Evolutionary conservation across 331 rosid species (phyloP).

Genomic region (Rosa hybrid): DNA sequence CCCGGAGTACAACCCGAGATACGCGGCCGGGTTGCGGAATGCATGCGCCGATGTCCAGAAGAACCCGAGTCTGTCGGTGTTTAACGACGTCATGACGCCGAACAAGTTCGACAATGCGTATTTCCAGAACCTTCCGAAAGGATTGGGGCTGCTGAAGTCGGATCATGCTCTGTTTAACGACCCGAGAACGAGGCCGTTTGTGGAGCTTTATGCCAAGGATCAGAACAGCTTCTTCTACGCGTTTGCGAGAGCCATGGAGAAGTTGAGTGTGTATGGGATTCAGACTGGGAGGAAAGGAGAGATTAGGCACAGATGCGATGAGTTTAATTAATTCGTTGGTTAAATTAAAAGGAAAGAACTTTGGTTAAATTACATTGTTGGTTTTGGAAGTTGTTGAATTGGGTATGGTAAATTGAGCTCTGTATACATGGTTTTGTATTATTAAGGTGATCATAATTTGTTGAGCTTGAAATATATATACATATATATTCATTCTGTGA

Average conservation of each 20-base stretch:
- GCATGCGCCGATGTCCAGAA: constrained; percentile 59
- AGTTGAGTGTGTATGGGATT: constrained; percentile 62
- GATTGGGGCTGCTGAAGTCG: constrained; percentile 69
- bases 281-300: constrained; percentile 68
- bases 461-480: neutral
- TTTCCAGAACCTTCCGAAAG: constrained; percentile 72
- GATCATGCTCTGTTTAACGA: constrained; percentile 62
- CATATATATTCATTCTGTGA: neutral
- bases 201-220: constrained; percentile 52
- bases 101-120: constrained; percentile 78
- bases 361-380: neutral
- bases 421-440: neutral
- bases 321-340: too few species aligned
- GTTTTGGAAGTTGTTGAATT: neutral
- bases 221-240: constrained; percentile 53
- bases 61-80: constrained; percentile 71
- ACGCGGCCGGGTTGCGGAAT: constrained; percentile 42
- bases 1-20: constrained; percentile 61
- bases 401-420: neutral
- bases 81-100: constrained; percentile 79
- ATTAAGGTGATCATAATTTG: neutral
- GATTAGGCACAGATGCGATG: constrained; percentile 87
- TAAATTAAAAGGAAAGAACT: neutral
- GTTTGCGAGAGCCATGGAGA: constrained; percentile 66
- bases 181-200: constrained; percentile 51